These are phyloP conservation scores for Pichia ethanolica DNA, from an alignment of 805 yeast genomes.

Conservation along the genomic window DNA sequence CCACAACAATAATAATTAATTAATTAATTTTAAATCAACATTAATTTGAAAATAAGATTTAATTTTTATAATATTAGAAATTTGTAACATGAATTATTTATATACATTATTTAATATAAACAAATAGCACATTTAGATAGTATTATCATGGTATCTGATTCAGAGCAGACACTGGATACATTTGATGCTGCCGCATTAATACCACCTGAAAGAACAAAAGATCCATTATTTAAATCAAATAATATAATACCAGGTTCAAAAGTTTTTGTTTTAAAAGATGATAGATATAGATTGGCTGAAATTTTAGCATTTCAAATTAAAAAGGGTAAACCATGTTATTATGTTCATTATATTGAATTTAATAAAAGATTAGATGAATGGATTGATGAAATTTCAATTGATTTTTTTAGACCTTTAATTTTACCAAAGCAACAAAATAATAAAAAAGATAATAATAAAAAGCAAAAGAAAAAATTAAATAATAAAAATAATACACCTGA, in stretches of 20 bases:
- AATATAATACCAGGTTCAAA: slow-evolving; percentile 73
- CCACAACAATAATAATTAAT: no score
- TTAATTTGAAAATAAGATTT: no score
- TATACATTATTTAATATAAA: no score
- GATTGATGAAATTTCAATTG: slow-evolving; percentile 68
- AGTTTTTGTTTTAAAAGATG: slow-evolving; percentile 75
- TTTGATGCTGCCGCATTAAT: slow-evolving; percentile 23
- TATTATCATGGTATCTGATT: slow-evolving; percentile 23
- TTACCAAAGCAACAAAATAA: slow-evolving; percentile 56
- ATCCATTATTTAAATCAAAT: slow-evolving; percentile 29
- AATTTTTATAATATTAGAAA: no score
- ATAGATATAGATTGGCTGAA: slow-evolving; percentile 75
- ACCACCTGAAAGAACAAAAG: slow-evolving; percentile 25
- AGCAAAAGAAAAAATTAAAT: slow-evolving; percentile 31
- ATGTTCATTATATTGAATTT: slow-evolving; percentile 91
- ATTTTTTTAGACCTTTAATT: slow-evolving; percentile 59
- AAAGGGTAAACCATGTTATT: slow-evolving; percentile 72
- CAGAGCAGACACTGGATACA: slow-evolving; percentile 24
- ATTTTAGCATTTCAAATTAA: slow-evolving; percentile 67
- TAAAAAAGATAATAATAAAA: slow-evolving; percentile 34
- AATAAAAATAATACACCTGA: slow-evolving; percentile 13
- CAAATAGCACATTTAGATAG: background rate
- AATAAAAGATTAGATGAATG: slow-evolving; percentile 97
- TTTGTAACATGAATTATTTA: no score
- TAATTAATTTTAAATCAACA: no score